A percentile compares a stretch with the other conserved stretches of the same genome.
These are phyloP conservation scores for Colletotrichum navitas DNA, from an alignment of 2,329 filamentous ascomycete species.

Conservation along the genomic window DNA sequence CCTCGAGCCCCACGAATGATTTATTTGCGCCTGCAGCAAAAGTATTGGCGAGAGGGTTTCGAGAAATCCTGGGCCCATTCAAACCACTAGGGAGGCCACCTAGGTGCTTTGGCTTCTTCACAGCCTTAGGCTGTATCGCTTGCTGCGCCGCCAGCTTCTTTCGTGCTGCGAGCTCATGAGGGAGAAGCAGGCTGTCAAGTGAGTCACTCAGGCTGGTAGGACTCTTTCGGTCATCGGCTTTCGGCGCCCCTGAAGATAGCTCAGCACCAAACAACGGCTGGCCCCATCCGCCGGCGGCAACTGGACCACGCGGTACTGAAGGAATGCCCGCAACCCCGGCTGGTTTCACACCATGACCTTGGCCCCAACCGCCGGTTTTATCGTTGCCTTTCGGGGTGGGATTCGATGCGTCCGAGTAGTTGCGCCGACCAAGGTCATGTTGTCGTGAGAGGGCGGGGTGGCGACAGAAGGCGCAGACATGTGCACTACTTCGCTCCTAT, in stretches of 20 bases:
- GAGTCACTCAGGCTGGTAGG: background rate
- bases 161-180: constrained; percentile 55
- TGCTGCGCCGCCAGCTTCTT: constrained; percentile 41
- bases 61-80: background rate
- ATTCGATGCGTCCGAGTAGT: constrained; percentile 36
- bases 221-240: background rate
- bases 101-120: background rate
- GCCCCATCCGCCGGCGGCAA: constrained; percentile 30
- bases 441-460: constrained; percentile 42
- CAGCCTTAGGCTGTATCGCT: background rate
- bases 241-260: background rate
- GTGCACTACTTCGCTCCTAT: constrained; percentile 54
- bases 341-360: background rate
- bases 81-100: constrained; percentile 1
- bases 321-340: background rate
- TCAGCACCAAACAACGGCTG: constrained; percentile 21
- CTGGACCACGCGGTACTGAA: constrained; percentile 14
- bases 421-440: constrained; percentile 23
- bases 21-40: background rate
- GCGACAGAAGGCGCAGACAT: constrained; percentile 58
- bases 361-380: constrained; percentile 9
- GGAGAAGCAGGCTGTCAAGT: constrained; percentile 49
- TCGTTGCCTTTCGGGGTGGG: background rate
- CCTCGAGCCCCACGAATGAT: constrained; percentile 12
- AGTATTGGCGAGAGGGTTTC: background rate